phyloP scores from a whole-genome alignment of 1,284 basidiomycete species.

The Pyrrhoderma noxium region DNA sequence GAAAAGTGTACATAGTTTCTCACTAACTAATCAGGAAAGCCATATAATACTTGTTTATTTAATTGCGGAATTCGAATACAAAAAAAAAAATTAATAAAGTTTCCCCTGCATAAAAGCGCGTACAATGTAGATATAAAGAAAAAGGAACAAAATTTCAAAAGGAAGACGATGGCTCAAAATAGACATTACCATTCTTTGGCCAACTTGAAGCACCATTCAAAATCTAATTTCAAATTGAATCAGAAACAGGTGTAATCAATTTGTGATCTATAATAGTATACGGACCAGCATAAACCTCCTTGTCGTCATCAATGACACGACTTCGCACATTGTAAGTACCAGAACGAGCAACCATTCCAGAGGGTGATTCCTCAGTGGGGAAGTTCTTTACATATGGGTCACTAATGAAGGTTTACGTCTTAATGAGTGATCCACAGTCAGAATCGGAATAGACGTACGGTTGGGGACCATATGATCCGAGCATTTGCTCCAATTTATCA shows the following conservation, averaged over 20 bases:
- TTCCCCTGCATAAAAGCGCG: too few relatives aligned
- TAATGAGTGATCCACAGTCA: background rate
- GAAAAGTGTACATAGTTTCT: constrained; percentile 9
- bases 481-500: constrained; percentile 86
- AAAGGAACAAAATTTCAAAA: background rate
- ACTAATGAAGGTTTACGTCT: constrained; percentile 23
- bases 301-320: constrained; percentile 80
- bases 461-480: constrained; percentile 77
- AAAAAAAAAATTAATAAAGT: background rate
- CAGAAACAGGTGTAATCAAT: constrained; percentile 11
- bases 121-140: constrained; percentile 3
- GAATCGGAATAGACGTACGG: constrained; percentile 24
- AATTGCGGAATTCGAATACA: background rate
- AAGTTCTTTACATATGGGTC: constrained; percentile 64
- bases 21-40: background rate
- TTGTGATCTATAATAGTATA: constrained; percentile 10
- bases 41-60: background rate
- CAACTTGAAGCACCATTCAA: constrained; percentile 77
- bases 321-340: constrained; percentile 73
- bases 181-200: constrained; percentile 66
- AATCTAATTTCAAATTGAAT: constrained; percentile 48
- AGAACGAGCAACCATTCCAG: constrained; percentile 73
- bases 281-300: constrained; percentile 66
- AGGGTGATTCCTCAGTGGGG: constrained; percentile 71
- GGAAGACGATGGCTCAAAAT: background rate